phyloP scores from a whole-genome alignment of 768 basidiomycete genomes.

The Jaapia argillacea region DNA sequence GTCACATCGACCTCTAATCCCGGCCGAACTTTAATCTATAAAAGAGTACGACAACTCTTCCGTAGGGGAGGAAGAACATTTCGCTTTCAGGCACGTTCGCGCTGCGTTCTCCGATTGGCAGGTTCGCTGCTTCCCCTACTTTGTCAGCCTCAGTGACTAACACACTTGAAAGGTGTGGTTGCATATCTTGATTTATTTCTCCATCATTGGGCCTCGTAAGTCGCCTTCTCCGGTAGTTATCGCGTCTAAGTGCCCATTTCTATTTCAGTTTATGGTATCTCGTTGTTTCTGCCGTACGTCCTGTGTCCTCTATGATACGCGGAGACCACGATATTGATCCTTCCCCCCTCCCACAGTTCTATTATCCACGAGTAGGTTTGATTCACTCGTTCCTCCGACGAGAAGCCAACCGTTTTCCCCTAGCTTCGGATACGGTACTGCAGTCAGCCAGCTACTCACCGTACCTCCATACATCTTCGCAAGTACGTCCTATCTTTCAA shows the following conservation, averaged over 20 bases:
- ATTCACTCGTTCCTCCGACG: not conserved
- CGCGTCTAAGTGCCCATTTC: not conserved
- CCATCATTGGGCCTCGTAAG: conserved; percentile 49
- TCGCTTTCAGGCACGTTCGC: conserved; percentile 41
- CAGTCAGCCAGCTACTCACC: conserved; percentile 55
- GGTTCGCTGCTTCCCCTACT: conserved; percentile 16
- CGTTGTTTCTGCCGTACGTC: conserved; percentile 60
- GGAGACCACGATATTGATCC: not conserved
- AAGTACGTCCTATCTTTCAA: conserved; percentile 28
- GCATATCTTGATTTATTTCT: conserved; percentile 50
- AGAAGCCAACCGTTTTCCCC: not conserved
- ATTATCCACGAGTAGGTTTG: conserved; percentile 41
- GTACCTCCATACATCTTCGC: conserved; percentile 59
- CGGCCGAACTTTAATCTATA: not conserved
- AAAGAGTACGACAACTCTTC: conserved; percentile 46
- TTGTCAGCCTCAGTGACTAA: not conserved
- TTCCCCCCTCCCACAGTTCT: conserved; percentile 32
- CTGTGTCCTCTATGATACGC: conserved; percentile 1
- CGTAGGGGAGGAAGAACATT: conserved; percentile 52
- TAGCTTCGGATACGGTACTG: conserved; percentile 43
- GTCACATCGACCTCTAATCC: not conserved
- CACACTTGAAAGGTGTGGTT: conserved; percentile 29
- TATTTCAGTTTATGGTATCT: conserved; percentile 63
- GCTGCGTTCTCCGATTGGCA: conserved; percentile 58
- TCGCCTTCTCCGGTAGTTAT: conserved; percentile 5